A percentile compares a stretch with the other conserved stretches of the same genome.
phyloP scores from a whole-genome alignment of 257 asterid species.

The Fraxinus cuspidata region DNA sequence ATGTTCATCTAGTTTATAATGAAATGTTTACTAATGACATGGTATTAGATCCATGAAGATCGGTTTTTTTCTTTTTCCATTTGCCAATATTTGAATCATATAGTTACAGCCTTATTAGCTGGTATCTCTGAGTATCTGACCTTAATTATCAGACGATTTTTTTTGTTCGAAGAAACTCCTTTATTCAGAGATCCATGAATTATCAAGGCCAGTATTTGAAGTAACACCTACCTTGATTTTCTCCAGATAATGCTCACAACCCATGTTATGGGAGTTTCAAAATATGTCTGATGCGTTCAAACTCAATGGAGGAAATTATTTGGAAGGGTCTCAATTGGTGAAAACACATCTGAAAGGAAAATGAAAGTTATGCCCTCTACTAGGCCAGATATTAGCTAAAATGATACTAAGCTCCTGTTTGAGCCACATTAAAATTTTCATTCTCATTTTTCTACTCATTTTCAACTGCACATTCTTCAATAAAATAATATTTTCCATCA shows the following conservation, averaged over 20 bases:
- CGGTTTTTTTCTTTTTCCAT: not conserved
- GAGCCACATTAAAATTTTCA: no score
- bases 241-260: not conserved
- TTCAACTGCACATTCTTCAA: no score
- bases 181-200: not conserved
- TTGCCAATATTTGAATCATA: constrained; percentile 1
- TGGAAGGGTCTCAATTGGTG: not conserved
- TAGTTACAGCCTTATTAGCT: not conserved
- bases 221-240: not conserved
- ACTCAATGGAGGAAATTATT: not conserved
- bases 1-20: not conserved
- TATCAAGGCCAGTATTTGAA: not conserved
- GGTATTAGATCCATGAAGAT: not conserved
- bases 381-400: not conserved
- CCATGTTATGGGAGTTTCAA: not conserved
- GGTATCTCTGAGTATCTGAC: not conserved
- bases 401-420: no score
- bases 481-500: no score
- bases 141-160: not conserved
- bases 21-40: not conserved
- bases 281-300: not conserved
- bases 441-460: no score
- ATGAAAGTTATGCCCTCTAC: not conserved
- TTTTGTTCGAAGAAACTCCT: not conserved
- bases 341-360: not conserved